phyloP scores from a whole-genome alignment of 2,329 filamentous ascomycete genomes.

The Colletotrichum melonis region DNA sequence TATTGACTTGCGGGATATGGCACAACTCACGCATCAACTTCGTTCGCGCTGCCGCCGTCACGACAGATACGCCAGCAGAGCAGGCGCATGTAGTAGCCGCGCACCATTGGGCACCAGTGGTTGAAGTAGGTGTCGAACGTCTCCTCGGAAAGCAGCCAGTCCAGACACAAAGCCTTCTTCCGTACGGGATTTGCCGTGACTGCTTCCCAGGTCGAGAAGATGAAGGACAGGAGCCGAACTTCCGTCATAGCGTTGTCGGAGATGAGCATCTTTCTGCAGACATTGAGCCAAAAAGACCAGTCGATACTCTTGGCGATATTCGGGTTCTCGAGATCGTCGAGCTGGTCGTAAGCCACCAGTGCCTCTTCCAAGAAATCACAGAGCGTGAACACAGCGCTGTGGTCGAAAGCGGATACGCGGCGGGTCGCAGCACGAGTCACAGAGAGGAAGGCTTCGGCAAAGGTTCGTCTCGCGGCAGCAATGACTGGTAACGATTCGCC shows the following conservation, averaged over 20 bases:
- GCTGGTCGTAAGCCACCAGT: slow-evolving; percentile 69
- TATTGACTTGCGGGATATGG: background rate
- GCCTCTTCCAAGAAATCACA: slow-evolving; percentile 92
- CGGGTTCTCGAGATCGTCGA: slow-evolving; percentile 53
- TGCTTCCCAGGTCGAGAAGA: slow-evolving; percentile 84
- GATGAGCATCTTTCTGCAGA: slow-evolving; percentile 81
- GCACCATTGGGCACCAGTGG: slow-evolving; percentile 96
- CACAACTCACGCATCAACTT: slow-evolving; percentile 73
- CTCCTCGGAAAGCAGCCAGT: slow-evolving; percentile 79
- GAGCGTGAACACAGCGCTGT: slow-evolving; percentile 86
- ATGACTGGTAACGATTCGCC: slow-evolving; percentile 56
- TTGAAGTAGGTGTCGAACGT: slow-evolving; percentile 87
- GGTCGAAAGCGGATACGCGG: slow-evolving; percentile 83
- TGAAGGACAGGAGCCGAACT: slow-evolving; percentile 83
- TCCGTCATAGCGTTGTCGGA: slow-evolving; percentile 93
- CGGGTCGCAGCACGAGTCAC: slow-evolving; percentile 80
- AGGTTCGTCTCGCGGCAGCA: slow-evolving; percentile 69
- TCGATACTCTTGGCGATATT: slow-evolving; percentile 65
- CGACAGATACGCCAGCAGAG: slow-evolving; percentile 90
- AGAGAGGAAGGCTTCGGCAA: slow-evolving; percentile 79
- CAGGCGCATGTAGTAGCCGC: slow-evolving; percentile 91
- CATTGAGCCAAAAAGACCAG: slow-evolving; percentile 88
- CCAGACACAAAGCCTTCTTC: slow-evolving; percentile 77
- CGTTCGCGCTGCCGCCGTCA: slow-evolving; percentile 74
- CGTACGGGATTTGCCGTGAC: slow-evolving; percentile 73